phyloP scores from a whole-genome alignment of 257 asterid species.

The Solanum ahanhuiri region DNA sequence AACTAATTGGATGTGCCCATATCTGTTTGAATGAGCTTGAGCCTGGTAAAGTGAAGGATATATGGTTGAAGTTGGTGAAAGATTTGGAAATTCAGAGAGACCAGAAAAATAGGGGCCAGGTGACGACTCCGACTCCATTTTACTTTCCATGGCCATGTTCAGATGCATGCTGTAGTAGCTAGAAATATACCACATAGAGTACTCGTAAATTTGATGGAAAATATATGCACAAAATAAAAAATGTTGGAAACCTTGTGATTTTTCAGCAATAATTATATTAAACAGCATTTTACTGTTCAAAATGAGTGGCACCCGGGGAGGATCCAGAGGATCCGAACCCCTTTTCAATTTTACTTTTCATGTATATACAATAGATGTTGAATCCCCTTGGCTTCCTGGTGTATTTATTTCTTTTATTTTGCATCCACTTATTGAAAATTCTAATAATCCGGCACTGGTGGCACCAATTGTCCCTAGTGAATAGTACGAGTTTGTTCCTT shows the following conservation, averaged over 20 bases:
- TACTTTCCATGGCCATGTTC: not conserved
- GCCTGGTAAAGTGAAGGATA: slow-evolving; percentile 80
- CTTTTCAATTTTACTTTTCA: not conserved
- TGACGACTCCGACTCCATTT: not conserved
- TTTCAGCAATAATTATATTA: not conserved
- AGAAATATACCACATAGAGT: not conserved
- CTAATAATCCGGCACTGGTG: not conserved
- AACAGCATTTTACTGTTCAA: not conserved
- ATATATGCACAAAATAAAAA: not conserved
- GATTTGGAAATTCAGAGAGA: slow-evolving; percentile 78
- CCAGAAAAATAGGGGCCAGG: slow-evolving; percentile 79
- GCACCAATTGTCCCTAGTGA: not conserved
- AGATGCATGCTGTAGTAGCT: not conserved
- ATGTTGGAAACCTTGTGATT: not conserved
- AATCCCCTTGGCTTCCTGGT: not conserved
- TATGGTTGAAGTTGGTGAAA: slow-evolving; percentile 82
- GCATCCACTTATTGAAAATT: not conserved
- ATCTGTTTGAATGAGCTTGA: slow-evolving; percentile 39
- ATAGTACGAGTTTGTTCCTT: not conserved
- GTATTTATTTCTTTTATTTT: not conserved
- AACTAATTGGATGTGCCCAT: slow-evolving; percentile 70
- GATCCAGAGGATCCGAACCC: not conserved
- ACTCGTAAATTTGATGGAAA: not conserved
- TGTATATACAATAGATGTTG: not conserved
- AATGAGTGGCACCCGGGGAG: not conserved